Conservation (phyloP, 495 filamentous ascomycete species). For the Talaromyces ruber region DNA sequence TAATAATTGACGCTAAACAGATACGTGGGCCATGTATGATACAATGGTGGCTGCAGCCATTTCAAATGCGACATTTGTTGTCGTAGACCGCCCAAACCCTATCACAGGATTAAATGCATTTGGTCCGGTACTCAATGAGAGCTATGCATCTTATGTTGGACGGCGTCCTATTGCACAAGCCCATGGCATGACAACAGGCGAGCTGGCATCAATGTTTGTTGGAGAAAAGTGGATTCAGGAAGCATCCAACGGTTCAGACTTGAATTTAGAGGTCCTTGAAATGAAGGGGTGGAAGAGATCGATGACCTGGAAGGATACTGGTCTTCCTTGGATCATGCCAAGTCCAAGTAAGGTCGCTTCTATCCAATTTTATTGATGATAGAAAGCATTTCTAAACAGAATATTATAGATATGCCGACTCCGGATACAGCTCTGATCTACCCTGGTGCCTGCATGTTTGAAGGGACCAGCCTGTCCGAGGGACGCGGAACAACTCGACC, state of each 20-base stretch:
- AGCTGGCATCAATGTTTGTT: constrained; percentile 5
- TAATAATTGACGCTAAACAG: not conserved
- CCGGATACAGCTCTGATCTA: constrained; percentile 6
- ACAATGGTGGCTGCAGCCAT: constrained; percentile 5
- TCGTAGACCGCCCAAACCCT: constrained; percentile 4
- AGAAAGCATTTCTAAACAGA: not conserved
- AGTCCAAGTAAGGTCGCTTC: constrained; percentile 1
- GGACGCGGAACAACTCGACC: constrained; percentile 5
- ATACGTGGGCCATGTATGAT: constrained; percentile 7
- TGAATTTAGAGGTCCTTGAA: not conserved
- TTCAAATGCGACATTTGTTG: not conserved
- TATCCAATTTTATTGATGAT: not conserved
- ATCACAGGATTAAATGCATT: constrained; percentile 5
- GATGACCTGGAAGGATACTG: constrained; percentile 6
- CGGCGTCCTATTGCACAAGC: constrained; percentile 7
- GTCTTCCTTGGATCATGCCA: constrained; percentile 7
- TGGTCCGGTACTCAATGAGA: constrained; percentile 5
- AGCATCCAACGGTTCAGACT: not conserved
- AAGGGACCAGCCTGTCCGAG: constrained; percentile 5
- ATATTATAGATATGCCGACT: constrained; percentile 2
- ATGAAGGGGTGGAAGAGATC: constrained; percentile 6
- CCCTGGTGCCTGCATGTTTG: constrained; percentile 6
- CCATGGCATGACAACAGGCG: constrained; percentile 4
- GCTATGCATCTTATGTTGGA: constrained; percentile 6
- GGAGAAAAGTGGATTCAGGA: constrained; percentile 3